Base-by-base conservation (phyloP, 306 rosid genomes). In the Bauhinia variegata region DNA sequence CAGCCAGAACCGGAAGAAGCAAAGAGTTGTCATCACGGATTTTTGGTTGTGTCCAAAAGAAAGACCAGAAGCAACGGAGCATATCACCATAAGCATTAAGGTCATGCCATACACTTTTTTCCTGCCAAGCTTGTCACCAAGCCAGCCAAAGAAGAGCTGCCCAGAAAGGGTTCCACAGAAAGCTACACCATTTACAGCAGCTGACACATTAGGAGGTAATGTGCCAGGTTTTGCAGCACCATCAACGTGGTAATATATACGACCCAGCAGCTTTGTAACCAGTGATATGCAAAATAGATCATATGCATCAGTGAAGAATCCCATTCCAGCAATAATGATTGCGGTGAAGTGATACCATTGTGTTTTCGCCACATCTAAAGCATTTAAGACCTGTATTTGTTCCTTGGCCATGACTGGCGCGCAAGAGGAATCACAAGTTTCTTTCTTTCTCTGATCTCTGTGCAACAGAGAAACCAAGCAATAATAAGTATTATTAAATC, bases 81-180 rank as follows among this genome's bases (percentile, higher is more conserved):
- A 74, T 33, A 89, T 0, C 28, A 89, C 87, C 96, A 89, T 89
- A 0, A 85, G 23, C 87, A 79, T 70, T 7, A 89, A 82, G 5
- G 96, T 89, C 78, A 89, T 63, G n/a, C 91, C 91, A 46, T 89
- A 89, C 6, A 87, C 96, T 63, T 58, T 74, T 37, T 87, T 89
- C 6, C 93, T 56, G 15, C 96, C 96, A 75, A 85, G 2, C 69
- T 85, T 87, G 73, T 89, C 95, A 1, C 96, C 95, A 4, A 89
- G 82, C 95, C 95, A 89, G n/a, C 95, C 96, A 9, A 89, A 89
- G 82, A 85, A 89, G 71, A 85, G 96, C 53, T 87, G 88, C 7
- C 95, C 96, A 0, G 84, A 47, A 12, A 89, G 68, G 4, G 95
- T 89, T 61, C 96, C 96, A 6, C 81, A 17, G 19, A 89, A 80